phyloP scores from a whole-genome alignment of 78 protist genomes.

The Dictyostelium purpureum region DNA sequence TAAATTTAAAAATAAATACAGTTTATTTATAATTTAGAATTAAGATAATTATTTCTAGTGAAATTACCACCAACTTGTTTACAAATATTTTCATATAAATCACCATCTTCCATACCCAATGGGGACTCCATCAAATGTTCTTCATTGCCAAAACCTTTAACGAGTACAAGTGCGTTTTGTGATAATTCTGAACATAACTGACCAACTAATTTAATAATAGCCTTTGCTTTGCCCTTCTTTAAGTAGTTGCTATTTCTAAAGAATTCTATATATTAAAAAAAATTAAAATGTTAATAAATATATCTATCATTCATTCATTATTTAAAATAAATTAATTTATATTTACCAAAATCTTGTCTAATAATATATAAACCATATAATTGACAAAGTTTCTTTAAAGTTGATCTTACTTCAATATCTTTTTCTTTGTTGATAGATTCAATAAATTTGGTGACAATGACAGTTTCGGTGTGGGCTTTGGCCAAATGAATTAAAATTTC shows the following conservation, averaged over 20 bases:
- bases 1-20: too few relatives aligned
- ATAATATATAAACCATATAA: constrained; percentile 35
- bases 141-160: constrained; percentile 63
- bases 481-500: constrained; percentile 55
- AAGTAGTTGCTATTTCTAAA: constrained; percentile 49
- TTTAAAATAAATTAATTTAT: too few relatives aligned
- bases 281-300: too few relatives aligned
- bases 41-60: constrained; percentile 26
- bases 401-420: neutral
- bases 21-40: neutral
- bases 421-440: constrained; percentile 10
- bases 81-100: constrained; percentile 70
- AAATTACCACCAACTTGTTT: constrained; percentile 42
- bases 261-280: too few relatives aligned
- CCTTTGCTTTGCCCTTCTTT: constrained; percentile 52
- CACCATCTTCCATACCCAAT: constrained; percentile 48
- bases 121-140: constrained; percentile 28
- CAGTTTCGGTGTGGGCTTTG: constrained; percentile 64
- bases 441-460: constrained; percentile 45
- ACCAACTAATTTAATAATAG: constrained; percentile 15
- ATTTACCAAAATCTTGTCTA: constrained; percentile 44
- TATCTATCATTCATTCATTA: too few relatives aligned
- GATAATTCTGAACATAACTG: constrained; percentile 39
- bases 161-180: constrained; percentile 1
- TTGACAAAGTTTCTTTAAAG: constrained; percentile 55